phyloP scores from a whole-genome alignment of 2,329 filamentous ascomycete genomes.

The Drechslerella coelobrocha region DNA sequence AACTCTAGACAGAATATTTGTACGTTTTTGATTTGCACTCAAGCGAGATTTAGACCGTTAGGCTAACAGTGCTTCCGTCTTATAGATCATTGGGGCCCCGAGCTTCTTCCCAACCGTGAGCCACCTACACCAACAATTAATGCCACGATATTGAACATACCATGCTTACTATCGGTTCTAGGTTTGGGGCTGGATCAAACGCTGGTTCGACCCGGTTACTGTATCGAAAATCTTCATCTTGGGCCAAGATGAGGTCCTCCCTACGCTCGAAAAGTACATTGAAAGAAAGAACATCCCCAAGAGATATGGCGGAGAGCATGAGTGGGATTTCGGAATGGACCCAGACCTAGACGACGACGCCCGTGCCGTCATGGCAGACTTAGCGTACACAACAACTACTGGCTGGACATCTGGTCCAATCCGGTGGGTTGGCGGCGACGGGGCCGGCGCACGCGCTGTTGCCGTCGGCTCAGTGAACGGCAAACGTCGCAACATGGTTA shows the following conservation, averaged over 20 bases:
- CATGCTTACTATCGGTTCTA: not conserved
- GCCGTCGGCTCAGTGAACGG: slow-evolving; percentile 42
- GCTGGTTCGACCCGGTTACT: slow-evolving; percentile 93
- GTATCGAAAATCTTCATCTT: slow-evolving; percentile 97
- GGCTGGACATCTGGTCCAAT: slow-evolving; percentile 37
- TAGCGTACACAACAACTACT: slow-evolving; percentile 21
- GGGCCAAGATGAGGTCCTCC: slow-evolving; percentile 72
- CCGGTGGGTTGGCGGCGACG: slow-evolving; percentile 42
- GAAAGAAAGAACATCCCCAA: slow-evolving; percentile 83
- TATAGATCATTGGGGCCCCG: slow-evolving; percentile 81
- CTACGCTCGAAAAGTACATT: slow-evolving; percentile 81
- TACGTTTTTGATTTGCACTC: slow-evolving; percentile 57
- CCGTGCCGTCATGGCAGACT: slow-evolving; percentile 19
- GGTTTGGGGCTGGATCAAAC: slow-evolving; percentile 90
- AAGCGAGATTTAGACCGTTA: not conserved
- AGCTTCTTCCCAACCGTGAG: slow-evolving; percentile 80
- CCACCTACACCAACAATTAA: not conserved
- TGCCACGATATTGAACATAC: not conserved
- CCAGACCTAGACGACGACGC: slow-evolving; percentile 71
- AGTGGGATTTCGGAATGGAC: slow-evolving; percentile 79
- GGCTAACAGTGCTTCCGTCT: not conserved
- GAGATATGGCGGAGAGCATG: slow-evolving; percentile 84
- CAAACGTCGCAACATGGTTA: slow-evolving; percentile 16
- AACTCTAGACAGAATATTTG: slow-evolving; percentile 81
- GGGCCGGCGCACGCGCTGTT: slow-evolving; percentile 22